These are phyloP conservation scores for Boletales sp. DNA, from an alignment of 768 basidiomycete genomes.

Conservation along the genomic window DNA sequence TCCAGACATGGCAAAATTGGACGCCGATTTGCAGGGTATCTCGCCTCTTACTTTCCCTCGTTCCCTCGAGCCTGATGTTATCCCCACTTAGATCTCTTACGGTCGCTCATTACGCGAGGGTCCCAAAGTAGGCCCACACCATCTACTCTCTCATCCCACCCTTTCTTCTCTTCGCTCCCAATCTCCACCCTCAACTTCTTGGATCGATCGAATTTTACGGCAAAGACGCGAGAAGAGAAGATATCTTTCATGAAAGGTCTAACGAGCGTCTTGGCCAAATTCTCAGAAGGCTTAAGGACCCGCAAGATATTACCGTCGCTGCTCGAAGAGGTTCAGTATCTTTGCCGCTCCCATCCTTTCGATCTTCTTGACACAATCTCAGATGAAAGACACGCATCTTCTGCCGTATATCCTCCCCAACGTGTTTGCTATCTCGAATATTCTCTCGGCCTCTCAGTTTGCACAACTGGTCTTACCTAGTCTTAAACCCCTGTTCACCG, in stretches of 20 bases:
- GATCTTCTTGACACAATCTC: conserved; percentile 5
- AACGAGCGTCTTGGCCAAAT: conserved; percentile 71
- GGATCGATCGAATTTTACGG: conserved; percentile 91
- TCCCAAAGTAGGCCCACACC: conserved; percentile 73
- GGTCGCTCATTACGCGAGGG: conserved; percentile 77
- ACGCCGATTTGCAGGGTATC: conserved; percentile 69
- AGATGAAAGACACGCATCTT: conserved; percentile 94
- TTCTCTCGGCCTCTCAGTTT: conserved; percentile 78
- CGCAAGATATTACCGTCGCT: conserved; percentile 91
- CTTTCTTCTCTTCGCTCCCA: conserved; percentile 94
- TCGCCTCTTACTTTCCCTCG: not conserved
- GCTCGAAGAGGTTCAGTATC: conserved; percentile 76
- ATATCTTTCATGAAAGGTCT: conserved; percentile 94
- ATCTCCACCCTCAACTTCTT: conserved; percentile 96
- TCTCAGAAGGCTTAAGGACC: conserved; percentile 81
- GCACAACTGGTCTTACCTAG: conserved; percentile 77
- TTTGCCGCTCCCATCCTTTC: not conserved
- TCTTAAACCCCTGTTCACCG: conserved; percentile 81
- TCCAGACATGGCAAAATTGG: conserved; percentile 60
- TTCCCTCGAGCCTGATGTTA: conserved; percentile 7
- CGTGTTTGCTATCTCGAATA: conserved; percentile 83
- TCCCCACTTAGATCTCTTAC: conserved; percentile 59
- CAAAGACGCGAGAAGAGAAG: conserved; percentile 93
- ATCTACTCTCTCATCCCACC: conserved; percentile 71
- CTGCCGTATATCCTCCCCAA: conserved; percentile 95